phyloP scores from a whole-genome alignment of 2,329 filamentous ascomycete species.

The Fragosphaeria purpurea region DNA sequence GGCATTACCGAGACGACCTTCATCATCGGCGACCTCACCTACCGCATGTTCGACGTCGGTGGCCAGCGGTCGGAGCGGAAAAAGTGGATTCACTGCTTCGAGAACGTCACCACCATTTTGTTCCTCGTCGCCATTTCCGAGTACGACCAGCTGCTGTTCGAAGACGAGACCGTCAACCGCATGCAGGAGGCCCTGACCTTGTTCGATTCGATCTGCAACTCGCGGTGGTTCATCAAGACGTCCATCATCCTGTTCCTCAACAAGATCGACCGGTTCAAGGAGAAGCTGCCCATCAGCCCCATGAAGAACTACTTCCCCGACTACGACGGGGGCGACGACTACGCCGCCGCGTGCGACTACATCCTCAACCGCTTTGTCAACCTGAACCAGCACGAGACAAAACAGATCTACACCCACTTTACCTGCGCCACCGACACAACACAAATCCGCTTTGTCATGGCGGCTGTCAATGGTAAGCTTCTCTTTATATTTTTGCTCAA shows the following conservation, averaged over 20 bases:
- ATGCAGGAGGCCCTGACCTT: slow-evolving; percentile 84
- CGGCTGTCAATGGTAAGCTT: slow-evolving; percentile 84
- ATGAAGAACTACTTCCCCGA: slow-evolving; percentile 86
- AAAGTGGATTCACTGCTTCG: slow-evolving; percentile 99
- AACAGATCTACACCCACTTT: slow-evolving; percentile 99
- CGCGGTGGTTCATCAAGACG: slow-evolving; percentile 82
- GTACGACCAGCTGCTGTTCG: slow-evolving; percentile 91
- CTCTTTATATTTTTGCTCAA: not conserved
- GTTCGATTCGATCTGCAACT: slow-evolving; percentile 82
- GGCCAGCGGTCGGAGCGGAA: slow-evolving; percentile 92
- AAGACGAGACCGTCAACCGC: slow-evolving; percentile 92
- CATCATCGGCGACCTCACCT: slow-evolving; percentile 88
- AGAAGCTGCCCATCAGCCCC: slow-evolving; percentile 72
- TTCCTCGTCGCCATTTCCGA: slow-evolving; percentile 96
- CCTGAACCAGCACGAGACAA: slow-evolving; percentile 97
- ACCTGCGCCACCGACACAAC: slow-evolving; percentile 98
- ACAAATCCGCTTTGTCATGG: slow-evolving; percentile 99
- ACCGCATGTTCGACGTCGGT: slow-evolving; percentile 96
- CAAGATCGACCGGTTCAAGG: slow-evolving; percentile 85
- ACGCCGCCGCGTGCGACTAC: slow-evolving; percentile 92
- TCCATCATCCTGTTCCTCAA: slow-evolving; percentile 83
- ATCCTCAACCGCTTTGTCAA: slow-evolving; percentile 98
- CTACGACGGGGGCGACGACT: slow-evolving; percentile 92
- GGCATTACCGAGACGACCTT: slow-evolving; percentile 96
- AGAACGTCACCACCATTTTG: slow-evolving; percentile 93